These are phyloP conservation scores for Candida labiduridarum DNA, from an alignment of 1,139 yeast genomes.

Conservation along the genomic window DNA sequence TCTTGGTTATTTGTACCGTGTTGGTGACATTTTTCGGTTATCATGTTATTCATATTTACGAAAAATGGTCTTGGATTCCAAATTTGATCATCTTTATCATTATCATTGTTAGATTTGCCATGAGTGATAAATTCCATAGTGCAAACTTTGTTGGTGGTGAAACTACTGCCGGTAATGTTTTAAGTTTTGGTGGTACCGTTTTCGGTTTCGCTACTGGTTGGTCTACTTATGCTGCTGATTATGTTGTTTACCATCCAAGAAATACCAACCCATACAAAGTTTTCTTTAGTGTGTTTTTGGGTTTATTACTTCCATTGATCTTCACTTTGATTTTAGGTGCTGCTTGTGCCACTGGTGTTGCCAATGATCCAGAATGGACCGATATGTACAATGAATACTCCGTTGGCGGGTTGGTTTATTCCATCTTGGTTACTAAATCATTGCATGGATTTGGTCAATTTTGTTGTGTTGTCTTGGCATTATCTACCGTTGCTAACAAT, in stretches of 20 bases:
- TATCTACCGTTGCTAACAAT: slow-evolving; percentile 87
- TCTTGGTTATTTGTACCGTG: slow-evolving; percentile 69
- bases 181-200: slow-evolving; percentile 82
- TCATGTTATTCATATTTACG: slow-evolving; percentile 77
- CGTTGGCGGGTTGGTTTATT: slow-evolving; percentile 82
- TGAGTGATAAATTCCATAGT: slow-evolving; percentile 58
- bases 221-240: slow-evolving; percentile 92
- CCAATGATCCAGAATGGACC: slow-evolving; percentile 49
- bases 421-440: slow-evolving; percentile 74
- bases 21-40: slow-evolving; percentile 86
- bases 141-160: slow-evolving; percentile 53
- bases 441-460: slow-evolving; percentile 89
- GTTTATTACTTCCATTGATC: slow-evolving; percentile 66
- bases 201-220: slow-evolving; percentile 95
- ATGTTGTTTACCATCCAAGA: slow-evolving; percentile 80
- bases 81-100: slow-evolving; percentile 71
- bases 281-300: slow-evolving; percentile 63
- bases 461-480: slow-evolving; percentile 78
- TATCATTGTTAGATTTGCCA: slow-evolving; percentile 75
- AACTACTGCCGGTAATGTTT: slow-evolving; percentile 71
- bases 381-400: slow-evolving; percentile 54
- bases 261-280: slow-evolving; percentile 59
- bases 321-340: slow-evolving; percentile 85
- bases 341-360: slow-evolving; percentile 74
- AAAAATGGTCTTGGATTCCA: slow-evolving; percentile 89